These are phyloP conservation scores for Davidsoniella neocaledoniae DNA, from an alignment of 2,329 filamentous ascomycete species.

Conservation along the genomic window DNA sequence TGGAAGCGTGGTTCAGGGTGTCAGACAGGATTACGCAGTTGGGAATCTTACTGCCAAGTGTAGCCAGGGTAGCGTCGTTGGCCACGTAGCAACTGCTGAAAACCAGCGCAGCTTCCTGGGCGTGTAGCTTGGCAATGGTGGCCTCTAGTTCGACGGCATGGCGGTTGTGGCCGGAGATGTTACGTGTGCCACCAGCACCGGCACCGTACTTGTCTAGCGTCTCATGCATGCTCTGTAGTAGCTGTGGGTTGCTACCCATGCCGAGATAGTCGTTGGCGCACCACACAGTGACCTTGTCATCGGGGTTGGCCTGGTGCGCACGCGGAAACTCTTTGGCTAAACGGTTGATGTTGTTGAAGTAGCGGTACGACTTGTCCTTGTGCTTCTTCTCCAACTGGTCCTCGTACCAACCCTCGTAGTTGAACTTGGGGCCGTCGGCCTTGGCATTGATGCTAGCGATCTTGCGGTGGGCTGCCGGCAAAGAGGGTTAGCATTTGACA, in stretches of 20 bases:
- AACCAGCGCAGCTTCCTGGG: constrained; percentile 80
- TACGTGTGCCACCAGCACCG: constrained; percentile 86
- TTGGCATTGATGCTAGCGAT: constrained; percentile 13
- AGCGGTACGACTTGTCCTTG: constrained; percentile 98
- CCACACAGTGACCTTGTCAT: constrained; percentile 91
- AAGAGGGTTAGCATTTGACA: neutral
- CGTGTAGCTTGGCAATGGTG: constrained; percentile 71
- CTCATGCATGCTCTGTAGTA: constrained; percentile 83
- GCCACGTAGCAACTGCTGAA: constrained; percentile 98
- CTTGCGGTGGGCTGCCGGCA: constrained; percentile 6
- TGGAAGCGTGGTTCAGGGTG: constrained; percentile 92
- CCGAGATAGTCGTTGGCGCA: constrained; percentile 98
- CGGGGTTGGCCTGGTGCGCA: constrained; percentile 70
- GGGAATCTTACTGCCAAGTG: constrained; percentile 88
- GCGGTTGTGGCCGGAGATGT: constrained; percentile 95
- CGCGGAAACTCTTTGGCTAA: constrained; percentile 90
- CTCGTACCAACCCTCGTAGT: constrained; percentile 83
- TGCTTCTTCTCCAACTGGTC: constrained; percentile 93
- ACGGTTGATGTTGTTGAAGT: constrained; percentile 99
- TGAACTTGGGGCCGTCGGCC: constrained; percentile 44
- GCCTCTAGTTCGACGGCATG: constrained; percentile 76
- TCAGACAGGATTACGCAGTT: constrained; percentile 97
- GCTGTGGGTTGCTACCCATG: constrained; percentile 82
- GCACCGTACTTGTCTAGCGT: constrained; percentile 90
- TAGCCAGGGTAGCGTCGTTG: constrained; percentile 92